Percentiles rank a stretch among this genome's conserved stretches.
phyloP scores from a whole-genome alignment of 1,284 basidiomycete genomes.

The Tilletia setariae region DNA sequence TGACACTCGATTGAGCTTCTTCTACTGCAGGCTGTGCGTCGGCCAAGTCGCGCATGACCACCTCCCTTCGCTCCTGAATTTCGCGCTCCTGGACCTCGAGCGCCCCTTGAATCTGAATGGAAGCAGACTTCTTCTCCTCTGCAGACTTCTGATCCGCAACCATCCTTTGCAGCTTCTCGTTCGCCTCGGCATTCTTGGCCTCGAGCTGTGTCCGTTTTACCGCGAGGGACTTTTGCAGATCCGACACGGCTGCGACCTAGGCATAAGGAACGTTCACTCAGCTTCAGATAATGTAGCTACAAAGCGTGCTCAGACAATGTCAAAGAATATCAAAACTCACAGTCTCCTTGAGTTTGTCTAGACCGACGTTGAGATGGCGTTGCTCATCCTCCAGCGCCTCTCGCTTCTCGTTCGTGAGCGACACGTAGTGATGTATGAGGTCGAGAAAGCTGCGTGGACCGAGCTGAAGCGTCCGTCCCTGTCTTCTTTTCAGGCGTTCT shows the following conservation, averaged over 20 bases:
- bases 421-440: constrained; percentile 96
- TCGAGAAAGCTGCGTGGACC: constrained; percentile 97
- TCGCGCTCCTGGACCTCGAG: constrained; percentile 84
- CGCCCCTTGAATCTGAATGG: constrained; percentile 90
- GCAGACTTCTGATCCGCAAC: constrained; percentile 97
- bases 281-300: background rate
- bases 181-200: constrained; percentile 89
- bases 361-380: constrained; percentile 93
- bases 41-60: constrained; percentile 92
- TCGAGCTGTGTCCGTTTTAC: constrained; percentile 88
- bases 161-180: constrained; percentile 96
- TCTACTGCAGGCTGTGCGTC: constrained; percentile 96
- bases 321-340: constrained; percentile 49
- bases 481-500: constrained; percentile 78
- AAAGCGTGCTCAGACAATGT: background rate
- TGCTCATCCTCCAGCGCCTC: constrained; percentile 98
- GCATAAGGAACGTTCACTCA: background rate
- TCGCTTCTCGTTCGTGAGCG: constrained; percentile 95
- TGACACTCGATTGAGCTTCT: constrained; percentile 91
- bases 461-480: constrained; percentile 92
- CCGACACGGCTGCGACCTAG: constrained; percentile 67
- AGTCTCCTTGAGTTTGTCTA: constrained; percentile 93
- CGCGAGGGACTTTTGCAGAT: constrained; percentile 89
- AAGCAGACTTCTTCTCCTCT: constrained; percentile 94
- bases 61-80: constrained; percentile 79